Base-by-base conservation (phyloP, 106 monocot species). In the Dendrobium nobile region DNA sequence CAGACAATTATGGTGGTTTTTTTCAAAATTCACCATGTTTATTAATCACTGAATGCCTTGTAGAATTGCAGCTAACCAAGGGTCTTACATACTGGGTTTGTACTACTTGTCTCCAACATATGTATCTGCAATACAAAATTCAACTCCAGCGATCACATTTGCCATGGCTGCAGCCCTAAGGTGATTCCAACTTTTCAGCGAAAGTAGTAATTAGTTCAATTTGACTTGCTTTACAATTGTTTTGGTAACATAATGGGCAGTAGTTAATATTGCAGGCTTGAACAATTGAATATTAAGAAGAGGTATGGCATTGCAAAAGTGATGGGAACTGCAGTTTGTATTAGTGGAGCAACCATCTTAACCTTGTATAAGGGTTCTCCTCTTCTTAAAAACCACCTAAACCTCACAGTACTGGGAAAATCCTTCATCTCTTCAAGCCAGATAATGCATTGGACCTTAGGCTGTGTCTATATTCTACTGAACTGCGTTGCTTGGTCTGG, bases 351-450 rank as follows among this genome's bases (percentile, higher is more conserved):
- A 54, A 96, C 93, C 11, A 75, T 96, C 17, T 85, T 96, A 13
- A 96, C 95, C 78, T 85, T 96, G 45, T 93, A 89, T 84, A 96
- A 93, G 82, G 95, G 95, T n/a, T 88, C 89, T 45, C 87, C 85
- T 61, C 84, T 96, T 77, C 81, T 91, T 74, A n/a, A 43, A 10
- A 72, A 75, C 42, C 19, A 83, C 9, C 58, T 20, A 58, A 70
- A 84, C 48, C 31, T 61, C 26, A 83, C 73, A 33, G 4, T 22
- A 42, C 19, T 83, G 18, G 77, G 80, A 77, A 17, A 54, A 43
- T 4, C 7, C 20, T 48, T 54, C 9, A 42, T 74, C 47, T 87
- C 83, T 18, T 85, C 92, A 55, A 89, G 79, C 70, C 80, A 82
- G 15, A 89, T 89, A 27, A 75, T 85, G 19, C 88, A 95, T 72